These are phyloP conservation scores for Arachnopeziza araneosa DNA, from an alignment of 2,329 filamentous ascomycete genomes.

Conservation along the genomic window DNA sequence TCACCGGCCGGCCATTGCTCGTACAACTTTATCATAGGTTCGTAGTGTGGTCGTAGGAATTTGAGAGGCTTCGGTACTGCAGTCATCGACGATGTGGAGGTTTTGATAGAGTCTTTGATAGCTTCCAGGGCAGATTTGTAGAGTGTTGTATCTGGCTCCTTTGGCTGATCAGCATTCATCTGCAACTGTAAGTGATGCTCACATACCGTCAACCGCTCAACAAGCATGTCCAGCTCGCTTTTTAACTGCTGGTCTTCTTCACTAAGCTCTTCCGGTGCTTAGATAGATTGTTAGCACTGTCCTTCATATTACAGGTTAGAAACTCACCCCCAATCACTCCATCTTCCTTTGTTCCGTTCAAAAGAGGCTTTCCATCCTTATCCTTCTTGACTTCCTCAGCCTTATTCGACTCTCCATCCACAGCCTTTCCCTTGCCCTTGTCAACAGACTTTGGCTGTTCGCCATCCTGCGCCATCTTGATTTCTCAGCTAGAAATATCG, in stretches of 20 bases:
- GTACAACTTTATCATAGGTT: slow-evolving; percentile 79
- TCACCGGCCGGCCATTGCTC: slow-evolving; percentile 81
- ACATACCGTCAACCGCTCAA: slow-evolving; percentile 82
- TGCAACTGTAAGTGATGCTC: background rate
- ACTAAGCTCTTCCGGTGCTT: slow-evolving; percentile 75
- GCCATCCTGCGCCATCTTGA: slow-evolving; percentile 82
- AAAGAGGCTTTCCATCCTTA: slow-evolving; percentile 64
- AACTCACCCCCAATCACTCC: slow-evolving; percentile 40
- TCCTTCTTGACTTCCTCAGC: slow-evolving; percentile 52
- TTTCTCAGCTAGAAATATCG: background rate
- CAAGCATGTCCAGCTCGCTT: slow-evolving; percentile 95
- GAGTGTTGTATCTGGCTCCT: slow-evolving; percentile 82
- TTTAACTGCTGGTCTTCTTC: slow-evolving; percentile 99
- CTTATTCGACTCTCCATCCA: slow-evolving; percentile 59
- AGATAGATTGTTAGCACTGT: slow-evolving; percentile 31
- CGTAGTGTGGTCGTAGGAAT: slow-evolving; percentile 95
- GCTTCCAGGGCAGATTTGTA: slow-evolving; percentile 91
- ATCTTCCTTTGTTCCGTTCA: slow-evolving; percentile 72
- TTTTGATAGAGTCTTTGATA: slow-evolving; percentile 98
- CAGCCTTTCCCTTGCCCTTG: slow-evolving; percentile 95
- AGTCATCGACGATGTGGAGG: slow-evolving; percentile 98
- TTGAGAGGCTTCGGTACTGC: slow-evolving; percentile 97
- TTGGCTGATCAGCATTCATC: slow-evolving; percentile 1
- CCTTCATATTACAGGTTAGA: slow-evolving; percentile 7
- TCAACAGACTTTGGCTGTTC: slow-evolving; percentile 78